Percentiles rank a stretch among this genome's conserved stretches.
These are phyloP conservation scores for Dalbergia cultrata DNA, from an alignment of 306 rosid genomes.

Conservation along the genomic window DNA sequence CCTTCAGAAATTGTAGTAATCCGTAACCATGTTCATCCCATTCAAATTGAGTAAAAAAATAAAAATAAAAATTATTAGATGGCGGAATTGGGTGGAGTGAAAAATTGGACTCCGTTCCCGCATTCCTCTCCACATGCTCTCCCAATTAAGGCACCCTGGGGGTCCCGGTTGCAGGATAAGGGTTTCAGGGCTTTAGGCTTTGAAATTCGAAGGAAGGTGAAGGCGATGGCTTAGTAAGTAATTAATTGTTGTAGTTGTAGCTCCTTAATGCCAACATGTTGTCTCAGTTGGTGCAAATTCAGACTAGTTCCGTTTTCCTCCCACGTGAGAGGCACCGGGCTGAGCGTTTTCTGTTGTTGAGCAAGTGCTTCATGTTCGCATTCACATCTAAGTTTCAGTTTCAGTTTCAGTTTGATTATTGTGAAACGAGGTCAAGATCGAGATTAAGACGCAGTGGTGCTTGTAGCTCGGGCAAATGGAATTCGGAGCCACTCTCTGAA, in stretches of 20 bases:
- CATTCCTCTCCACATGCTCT: too few species aligned
- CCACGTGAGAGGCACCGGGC: neutral
- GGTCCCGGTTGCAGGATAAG: too few species aligned
- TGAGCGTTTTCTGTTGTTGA: neutral
- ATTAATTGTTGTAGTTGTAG: neutral
- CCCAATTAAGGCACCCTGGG: too few species aligned
- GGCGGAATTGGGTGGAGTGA: too few species aligned
- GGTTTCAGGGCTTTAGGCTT: too few species aligned
- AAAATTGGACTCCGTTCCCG: too few species aligned
- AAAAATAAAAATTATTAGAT: too few species aligned
- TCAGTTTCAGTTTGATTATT: neutral
- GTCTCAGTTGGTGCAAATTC: constrained; percentile 29
- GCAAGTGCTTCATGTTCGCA: constrained; percentile 10
- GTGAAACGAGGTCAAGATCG: neutral
- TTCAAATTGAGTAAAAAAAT: too few species aligned
- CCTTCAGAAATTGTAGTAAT: too few species aligned
- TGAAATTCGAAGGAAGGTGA: too few species aligned
- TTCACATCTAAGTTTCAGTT: neutral
- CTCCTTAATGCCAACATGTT: constrained; percentile 19
- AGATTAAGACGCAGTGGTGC: neutral
- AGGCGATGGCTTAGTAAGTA: too few species aligned
- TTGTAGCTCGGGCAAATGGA: constrained; percentile 18
- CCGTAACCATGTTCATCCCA: too few species aligned
- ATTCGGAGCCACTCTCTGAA: constrained; percentile 13
- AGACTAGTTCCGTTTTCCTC: constrained; percentile 16